Evolutionary conservation across 2,329 filamentous ascomycete species (phyloP).

Genomic region (Neopestalotiopsis clavispora): DNA sequence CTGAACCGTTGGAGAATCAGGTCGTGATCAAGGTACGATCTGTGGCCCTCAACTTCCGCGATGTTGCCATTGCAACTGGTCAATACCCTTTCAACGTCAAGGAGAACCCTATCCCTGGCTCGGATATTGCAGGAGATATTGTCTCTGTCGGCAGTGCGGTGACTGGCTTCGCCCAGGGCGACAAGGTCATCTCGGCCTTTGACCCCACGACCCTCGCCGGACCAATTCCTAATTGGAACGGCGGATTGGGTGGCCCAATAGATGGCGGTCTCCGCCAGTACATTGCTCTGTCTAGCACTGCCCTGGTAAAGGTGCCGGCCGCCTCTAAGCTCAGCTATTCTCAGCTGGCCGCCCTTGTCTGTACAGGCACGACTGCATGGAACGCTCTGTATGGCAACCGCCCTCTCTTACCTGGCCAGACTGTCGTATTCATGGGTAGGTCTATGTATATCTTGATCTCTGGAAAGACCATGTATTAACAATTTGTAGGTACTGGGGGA

Average conservation of each 20-base stretch:
- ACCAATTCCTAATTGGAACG: background rate
- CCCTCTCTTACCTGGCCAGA: background rate
- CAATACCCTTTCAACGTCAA: background rate
- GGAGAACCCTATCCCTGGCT: background rate
- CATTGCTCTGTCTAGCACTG: background rate
- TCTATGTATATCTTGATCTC: background rate
- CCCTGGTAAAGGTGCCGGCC: background rate
- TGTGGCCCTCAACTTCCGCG: background rate
- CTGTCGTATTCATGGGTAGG: background rate
- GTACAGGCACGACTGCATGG: slow-evolving; percentile 4
- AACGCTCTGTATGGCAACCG: background rate
- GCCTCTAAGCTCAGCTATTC: background rate
- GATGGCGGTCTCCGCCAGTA: background rate
- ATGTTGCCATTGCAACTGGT: background rate
- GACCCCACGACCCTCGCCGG: background rate
- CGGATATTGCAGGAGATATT: background rate
- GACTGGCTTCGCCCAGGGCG: background rate
- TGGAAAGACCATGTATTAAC: background rate
- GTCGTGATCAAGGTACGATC: background rate
- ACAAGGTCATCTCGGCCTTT: background rate
- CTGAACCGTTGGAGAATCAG: background rate
- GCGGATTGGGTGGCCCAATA: background rate
- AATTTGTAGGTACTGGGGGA: background rate
- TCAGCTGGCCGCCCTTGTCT: background rate
- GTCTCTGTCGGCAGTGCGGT: background rate